Percentiles rank a stretch among this genome's conserved stretches.
Conservation (phyloP, 768 basidiomycete species). For the Naganishia onofrii region DNA sequence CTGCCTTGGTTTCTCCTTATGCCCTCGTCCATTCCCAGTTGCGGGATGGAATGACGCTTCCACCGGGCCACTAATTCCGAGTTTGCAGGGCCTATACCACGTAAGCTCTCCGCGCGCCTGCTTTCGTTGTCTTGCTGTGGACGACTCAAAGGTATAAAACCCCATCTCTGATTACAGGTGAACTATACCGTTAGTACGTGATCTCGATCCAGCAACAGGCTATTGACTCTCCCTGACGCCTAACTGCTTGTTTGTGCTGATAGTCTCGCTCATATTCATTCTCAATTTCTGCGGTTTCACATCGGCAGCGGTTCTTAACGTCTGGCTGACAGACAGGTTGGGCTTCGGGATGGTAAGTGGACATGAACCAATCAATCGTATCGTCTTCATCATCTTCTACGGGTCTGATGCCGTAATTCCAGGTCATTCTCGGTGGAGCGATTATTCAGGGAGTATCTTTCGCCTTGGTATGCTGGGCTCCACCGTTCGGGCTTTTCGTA, state of each 20-base stretch:
- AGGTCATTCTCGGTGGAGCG: constrained; percentile 36
- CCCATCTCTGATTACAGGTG: neutral
- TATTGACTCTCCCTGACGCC: too few species aligned
- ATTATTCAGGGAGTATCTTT: constrained; percentile 12
- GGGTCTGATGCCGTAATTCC: neutral
- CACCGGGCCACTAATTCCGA: constrained; percentile 70
- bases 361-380: neutral
- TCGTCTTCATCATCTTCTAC: neutral
- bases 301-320: constrained; percentile 57
- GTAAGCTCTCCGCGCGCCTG: neutral
- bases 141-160: neutral
- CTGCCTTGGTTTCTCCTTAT: too few species aligned
- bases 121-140: neutral
- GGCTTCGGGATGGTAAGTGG: constrained; percentile 46
- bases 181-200: constrained; percentile 9
- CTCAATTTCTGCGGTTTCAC: constrained; percentile 56
- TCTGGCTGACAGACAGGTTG: constrained; percentile 54
- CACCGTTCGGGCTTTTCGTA: constrained; percentile 57
- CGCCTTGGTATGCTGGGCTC: constrained; percentile 21
- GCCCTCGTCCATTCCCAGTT: neutral
- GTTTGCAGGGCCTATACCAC: constrained; percentile 62
- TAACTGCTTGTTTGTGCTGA: too few species aligned
- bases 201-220: neutral
- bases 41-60: constrained; percentile 75
- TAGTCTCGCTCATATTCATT: constrained; percentile 66